These are phyloP conservation scores for Aureobasidium uvarum DNA, from an alignment of 2,329 filamentous ascomycete genomes.

Conservation along the genomic window DNA sequence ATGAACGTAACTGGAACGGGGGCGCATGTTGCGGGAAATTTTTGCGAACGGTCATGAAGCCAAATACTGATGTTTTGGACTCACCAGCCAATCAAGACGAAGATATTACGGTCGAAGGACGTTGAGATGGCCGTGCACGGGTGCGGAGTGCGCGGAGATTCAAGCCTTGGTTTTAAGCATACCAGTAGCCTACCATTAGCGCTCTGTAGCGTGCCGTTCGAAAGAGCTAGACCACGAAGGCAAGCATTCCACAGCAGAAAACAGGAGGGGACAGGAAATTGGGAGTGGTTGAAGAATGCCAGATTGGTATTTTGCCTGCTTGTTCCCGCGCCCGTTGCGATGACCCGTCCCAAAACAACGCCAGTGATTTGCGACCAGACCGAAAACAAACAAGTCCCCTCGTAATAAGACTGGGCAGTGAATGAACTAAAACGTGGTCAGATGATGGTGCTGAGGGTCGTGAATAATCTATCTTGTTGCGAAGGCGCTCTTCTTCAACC, in stretches of 20 bases:
- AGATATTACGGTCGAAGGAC: neutral
- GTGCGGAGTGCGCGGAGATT: constrained; percentile 13
- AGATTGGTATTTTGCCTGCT: constrained; percentile 22
- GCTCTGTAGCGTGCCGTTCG: constrained; percentile 6
- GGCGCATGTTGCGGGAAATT: constrained; percentile 19
- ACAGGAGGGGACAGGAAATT: constrained; percentile 8
- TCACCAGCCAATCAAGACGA: constrained; percentile 1
- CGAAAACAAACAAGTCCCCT: constrained; percentile 15
- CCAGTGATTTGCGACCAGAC: constrained; percentile 14
- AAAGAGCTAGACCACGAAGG: constrained; percentile 1
- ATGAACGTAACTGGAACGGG: neutral
- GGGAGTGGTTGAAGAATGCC: constrained; percentile 21
- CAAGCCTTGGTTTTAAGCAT: constrained; percentile 23
- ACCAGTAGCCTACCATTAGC: constrained; percentile 21
- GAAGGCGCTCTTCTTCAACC: constrained; percentile 37
- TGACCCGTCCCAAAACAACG: constrained; percentile 24
- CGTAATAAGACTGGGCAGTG: neutral
- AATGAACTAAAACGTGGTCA: constrained; percentile 9
- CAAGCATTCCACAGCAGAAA: constrained; percentile 13
- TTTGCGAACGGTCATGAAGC: constrained; percentile 8
- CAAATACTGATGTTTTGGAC: constrained; percentile 1
- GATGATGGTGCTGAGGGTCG: constrained; percentile 5
- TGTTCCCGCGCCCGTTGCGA: constrained; percentile 19
- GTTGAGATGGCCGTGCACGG: constrained; percentile 6
- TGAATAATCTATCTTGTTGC: constrained; percentile 28